Evolutionary conservation across 1,284 basidiomycete species (phyloP).

Genomic region (Gymnopus androsaceus): DNA sequence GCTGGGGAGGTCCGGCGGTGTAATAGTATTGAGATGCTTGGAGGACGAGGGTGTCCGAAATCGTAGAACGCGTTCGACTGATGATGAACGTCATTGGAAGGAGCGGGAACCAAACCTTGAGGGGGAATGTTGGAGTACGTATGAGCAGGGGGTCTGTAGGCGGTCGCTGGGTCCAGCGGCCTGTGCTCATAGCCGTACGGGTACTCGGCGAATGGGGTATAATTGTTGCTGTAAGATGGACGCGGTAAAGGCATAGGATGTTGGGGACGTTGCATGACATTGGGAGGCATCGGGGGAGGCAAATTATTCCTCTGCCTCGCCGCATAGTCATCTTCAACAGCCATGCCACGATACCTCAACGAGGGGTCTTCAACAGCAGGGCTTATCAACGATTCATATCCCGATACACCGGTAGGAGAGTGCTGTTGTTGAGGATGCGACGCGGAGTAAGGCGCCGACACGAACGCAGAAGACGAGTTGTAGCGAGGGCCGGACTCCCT

Average conservation of each 20-base stretch:
- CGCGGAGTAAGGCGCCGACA: constrained; percentile 6
- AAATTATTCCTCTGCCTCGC: constrained; percentile 29
- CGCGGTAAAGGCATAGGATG: constrained; percentile 45
- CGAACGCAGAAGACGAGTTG: constrained; percentile 21
- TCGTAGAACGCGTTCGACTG: constrained; percentile 64
- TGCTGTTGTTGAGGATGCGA: constrained; percentile 22
- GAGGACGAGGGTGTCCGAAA: constrained; percentile 50
- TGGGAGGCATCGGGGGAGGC: constrained; percentile 10
- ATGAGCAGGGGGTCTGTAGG: constrained; percentile 48
- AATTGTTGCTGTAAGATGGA: constrained; percentile 50
- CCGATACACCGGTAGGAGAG: constrained; percentile 28
- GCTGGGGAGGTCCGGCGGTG: constrained; percentile 53
- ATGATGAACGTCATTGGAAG: constrained; percentile 45
- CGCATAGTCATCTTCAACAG: constrained; percentile 61
- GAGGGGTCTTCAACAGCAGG: constrained; percentile 56
- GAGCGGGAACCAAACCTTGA: constrained; percentile 46
- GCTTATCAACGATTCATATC: constrained; percentile 46
- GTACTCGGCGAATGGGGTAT: constrained; percentile 60
- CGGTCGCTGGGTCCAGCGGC: constrained; percentile 29
- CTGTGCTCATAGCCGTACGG: constrained; percentile 53
- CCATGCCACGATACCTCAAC: constrained; percentile 63
- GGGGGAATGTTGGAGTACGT: constrained; percentile 50
- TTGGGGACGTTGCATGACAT: constrained; percentile 21
- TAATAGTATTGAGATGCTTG: constrained; percentile 66
- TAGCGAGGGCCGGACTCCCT: constrained; percentile 47